These are phyloP conservation scores for Rubia tinctorum DNA, from an alignment of 305 asterid species.

Conservation along the genomic window DNA sequence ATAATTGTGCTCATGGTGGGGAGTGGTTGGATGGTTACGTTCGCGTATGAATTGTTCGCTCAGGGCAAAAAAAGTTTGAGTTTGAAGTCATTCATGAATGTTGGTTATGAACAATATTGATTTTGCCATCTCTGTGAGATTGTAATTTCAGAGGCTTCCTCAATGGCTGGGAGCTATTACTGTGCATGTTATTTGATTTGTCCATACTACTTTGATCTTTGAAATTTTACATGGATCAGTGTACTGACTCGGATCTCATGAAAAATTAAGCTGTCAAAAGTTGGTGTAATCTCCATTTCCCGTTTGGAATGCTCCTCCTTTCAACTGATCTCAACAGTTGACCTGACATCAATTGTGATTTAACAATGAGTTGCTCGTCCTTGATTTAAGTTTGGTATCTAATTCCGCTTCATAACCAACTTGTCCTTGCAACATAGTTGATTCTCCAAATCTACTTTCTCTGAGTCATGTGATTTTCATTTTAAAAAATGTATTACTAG, in stretches of 20 bases:
- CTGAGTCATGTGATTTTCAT: neutral
- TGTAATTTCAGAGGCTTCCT: neutral
- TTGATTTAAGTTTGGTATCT: constrained; percentile 2
- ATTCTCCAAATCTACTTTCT: neutral
- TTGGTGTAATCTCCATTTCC: neutral
- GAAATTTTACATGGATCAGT: neutral
- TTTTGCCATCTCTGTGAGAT: neutral
- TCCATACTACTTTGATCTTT: neutral
- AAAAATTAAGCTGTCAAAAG: too few relatives aligned
- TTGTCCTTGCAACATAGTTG: neutral
- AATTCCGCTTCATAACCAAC: neutral
- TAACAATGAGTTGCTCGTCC: neutral
- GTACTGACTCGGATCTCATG: neutral
- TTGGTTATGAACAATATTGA: neutral
- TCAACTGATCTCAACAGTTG: too few relatives aligned
- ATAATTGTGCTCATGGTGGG: constrained; percentile 8
- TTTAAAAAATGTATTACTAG: too few relatives aligned
- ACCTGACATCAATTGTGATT: too few relatives aligned
- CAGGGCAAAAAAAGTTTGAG: neutral
- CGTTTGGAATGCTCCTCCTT: neutral
- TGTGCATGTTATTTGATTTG: neutral
- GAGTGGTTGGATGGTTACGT: constrained; percentile 1
- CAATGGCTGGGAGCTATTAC: neutral
- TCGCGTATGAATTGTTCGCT: neutral
- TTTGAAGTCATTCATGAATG: neutral